Evolutionary conservation across 202 grass and related monocot genomes (phyloP).

Genomic region (Setaria italica): DNA sequence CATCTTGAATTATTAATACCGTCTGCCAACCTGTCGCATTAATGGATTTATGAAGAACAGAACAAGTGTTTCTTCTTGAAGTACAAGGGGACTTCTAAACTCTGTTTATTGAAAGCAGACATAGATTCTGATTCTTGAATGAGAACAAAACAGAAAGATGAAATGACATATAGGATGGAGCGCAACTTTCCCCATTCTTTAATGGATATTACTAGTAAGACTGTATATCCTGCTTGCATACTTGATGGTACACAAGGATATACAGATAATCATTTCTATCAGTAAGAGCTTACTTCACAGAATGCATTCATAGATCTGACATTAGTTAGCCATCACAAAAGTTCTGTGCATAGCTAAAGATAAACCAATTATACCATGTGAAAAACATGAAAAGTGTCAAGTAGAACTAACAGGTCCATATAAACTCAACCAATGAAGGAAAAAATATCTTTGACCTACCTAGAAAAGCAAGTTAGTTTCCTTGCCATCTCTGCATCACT

Average conservation of each 20-base stretch:
- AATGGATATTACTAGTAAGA: background rate
- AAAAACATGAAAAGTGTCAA: slow-evolving; percentile 31
- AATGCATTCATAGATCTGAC: background rate
- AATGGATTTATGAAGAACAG: slow-evolving; percentile 32
- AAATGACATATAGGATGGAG: background rate
- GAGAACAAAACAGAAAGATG: slow-evolving; percentile 23
- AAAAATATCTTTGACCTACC: background rate
- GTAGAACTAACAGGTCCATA: background rate
- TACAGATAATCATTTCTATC: slow-evolving; percentile 15
- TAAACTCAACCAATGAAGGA: slow-evolving; percentile 15
- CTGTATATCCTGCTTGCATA: slow-evolving; percentile 9
- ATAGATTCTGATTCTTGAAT: slow-evolving; percentile 12
- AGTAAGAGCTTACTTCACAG: slow-evolving; percentile 8
- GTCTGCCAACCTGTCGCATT: slow-evolving; percentile 32
- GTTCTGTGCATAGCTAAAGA: background rate
- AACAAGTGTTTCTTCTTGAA: slow-evolving; percentile 19
- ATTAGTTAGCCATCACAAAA: slow-evolving; percentile 9
- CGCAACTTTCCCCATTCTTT: slow-evolving; percentile 7
- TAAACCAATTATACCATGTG: slow-evolving; percentile 19
- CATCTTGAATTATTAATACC: slow-evolving; percentile 21
- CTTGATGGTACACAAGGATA: slow-evolving; percentile 13
- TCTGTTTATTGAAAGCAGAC: slow-evolving; percentile 12
- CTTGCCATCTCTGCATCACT: slow-evolving; percentile 10
- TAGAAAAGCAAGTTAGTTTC: slow-evolving; percentile 20
- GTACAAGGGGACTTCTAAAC: background rate